A percentile compares a stretch with the other conserved stretches of the same genome.
Evolutionary conservation across 257 asterid genomes (phyloP).

Genomic region (Linaria vulgaris): DNA sequence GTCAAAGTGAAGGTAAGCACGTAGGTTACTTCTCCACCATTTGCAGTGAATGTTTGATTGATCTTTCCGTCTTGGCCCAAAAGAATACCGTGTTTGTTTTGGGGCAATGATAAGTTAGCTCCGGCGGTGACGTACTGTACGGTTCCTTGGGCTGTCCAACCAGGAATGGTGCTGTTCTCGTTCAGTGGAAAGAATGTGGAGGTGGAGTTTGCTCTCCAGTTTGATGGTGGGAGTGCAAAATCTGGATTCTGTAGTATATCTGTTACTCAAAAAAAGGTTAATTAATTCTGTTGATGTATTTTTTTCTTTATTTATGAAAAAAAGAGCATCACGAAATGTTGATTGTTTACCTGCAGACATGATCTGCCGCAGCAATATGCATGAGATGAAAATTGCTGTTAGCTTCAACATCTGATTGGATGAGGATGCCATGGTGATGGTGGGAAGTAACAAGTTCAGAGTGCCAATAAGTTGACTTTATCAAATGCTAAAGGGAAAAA

Average conservation of each 20-base stretch:
- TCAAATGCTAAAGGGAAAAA: background rate
- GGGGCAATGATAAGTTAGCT: conserved; percentile 26
- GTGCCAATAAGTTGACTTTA: background rate
- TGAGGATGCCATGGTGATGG: background rate
- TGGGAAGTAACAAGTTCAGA: background rate
- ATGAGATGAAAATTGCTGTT: conserved; percentile 14
- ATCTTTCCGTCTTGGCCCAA: conserved; percentile 53
- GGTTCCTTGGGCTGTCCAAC: conserved; percentile 56
- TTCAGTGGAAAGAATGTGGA: conserved; percentile 33
- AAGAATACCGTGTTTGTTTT: conserved; percentile 46
- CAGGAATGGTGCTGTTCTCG: conserved; percentile 48
- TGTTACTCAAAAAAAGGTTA: conserved; percentile 19
- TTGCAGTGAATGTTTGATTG: conserved; percentile 51
- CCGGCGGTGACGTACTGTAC: conserved; percentile 42
- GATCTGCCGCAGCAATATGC: conserved; percentile 28
- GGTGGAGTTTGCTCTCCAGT: conserved; percentile 38
- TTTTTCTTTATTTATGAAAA: conserved; percentile 1
- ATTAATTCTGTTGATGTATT: conserved; percentile 8
- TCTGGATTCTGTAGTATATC: conserved; percentile 55
- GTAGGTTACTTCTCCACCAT: conserved; percentile 33
- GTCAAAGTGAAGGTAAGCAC: conserved; percentile 48
- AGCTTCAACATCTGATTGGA: conserved; percentile 31
- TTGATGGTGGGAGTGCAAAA: conserved; percentile 53
- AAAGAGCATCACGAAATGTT: background rate
- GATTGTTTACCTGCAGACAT: conserved; percentile 34